Conservation (phyloP, 2,329 filamentous ascomycete species). For the Fusarium equiseti region DNA sequence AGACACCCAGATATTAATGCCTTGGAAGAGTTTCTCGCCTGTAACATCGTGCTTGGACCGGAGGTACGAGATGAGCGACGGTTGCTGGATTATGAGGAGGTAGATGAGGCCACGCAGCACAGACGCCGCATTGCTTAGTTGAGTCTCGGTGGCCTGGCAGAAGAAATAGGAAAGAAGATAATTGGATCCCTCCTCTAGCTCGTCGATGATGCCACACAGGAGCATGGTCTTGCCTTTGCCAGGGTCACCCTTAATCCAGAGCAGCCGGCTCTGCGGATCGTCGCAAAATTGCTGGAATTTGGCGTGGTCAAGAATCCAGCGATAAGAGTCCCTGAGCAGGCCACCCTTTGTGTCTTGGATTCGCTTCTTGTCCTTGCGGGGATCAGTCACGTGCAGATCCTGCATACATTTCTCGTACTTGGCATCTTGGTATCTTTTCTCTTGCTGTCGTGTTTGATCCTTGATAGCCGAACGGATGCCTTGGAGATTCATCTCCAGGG, state of each 20-base stretch:
- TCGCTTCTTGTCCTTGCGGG: too few relatives aligned
- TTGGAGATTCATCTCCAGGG: too few relatives aligned
- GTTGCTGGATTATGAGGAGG: neutral
- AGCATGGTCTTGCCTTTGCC: conserved; percentile 61
- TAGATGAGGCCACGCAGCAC: neutral
- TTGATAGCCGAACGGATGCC: too few relatives aligned
- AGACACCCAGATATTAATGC: neutral
- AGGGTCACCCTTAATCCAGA: conserved; percentile 56
- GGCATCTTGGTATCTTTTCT: too few relatives aligned
- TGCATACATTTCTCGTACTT: too few relatives aligned
- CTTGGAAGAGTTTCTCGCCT: neutral
- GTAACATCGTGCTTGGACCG: neutral
- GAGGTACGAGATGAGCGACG: neutral
- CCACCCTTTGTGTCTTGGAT: too few relatives aligned
- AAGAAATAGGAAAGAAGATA: neutral
- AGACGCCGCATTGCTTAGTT: neutral
- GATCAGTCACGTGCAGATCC: too few relatives aligned
- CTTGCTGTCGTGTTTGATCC: too few relatives aligned
- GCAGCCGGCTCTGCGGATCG: conserved; percentile 26
- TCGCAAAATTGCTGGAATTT: too few relatives aligned
- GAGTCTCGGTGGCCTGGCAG: neutral
- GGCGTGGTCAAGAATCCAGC: too few relatives aligned
- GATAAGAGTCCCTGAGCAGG: too few relatives aligned
- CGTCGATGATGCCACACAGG: conserved; percentile 53
- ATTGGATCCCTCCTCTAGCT: neutral